These are phyloP conservation scores for Colletotrichum sp. DNA, from an alignment of 2,329 filamentous ascomycete genomes.

Conservation along the genomic window DNA sequence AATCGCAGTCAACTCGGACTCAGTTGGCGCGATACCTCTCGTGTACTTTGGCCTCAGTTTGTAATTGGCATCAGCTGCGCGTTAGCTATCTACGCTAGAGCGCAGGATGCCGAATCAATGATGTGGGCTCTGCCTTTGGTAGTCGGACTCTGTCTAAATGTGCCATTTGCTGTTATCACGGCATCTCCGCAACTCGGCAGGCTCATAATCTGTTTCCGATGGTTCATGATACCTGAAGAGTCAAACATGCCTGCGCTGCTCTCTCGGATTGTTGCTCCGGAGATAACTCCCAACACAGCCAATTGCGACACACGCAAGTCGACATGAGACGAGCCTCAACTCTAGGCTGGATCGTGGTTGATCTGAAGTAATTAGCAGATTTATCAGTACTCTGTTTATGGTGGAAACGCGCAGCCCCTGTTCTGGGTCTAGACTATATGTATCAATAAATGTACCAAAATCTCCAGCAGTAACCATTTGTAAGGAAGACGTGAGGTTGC, in stretches of 20 bases:
- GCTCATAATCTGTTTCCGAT: background rate
- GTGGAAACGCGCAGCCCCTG: rapidly evolving
- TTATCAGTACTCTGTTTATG: rapidly evolving
- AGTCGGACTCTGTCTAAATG: background rate
- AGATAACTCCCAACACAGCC: background rate
- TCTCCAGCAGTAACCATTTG: rapidly evolving
- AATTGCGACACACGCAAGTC: too few species aligned
- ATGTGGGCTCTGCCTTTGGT: background rate
- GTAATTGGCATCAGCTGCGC: background rate
- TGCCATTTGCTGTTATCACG: background rate
- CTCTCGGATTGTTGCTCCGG: background rate
- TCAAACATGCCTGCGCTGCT: background rate
- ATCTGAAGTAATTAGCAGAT: rapidly evolving
- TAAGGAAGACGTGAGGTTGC: too few species aligned
- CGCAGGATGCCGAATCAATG: background rate
- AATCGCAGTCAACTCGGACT: background rate
- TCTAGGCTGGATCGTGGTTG: rapidly evolving
- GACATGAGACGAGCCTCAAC: rapidly evolving
- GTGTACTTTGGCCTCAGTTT: background rate
- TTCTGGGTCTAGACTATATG: too few species aligned
- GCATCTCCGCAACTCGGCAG: background rate
- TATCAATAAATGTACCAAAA: background rate
- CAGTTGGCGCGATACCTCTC: background rate
- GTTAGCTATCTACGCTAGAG: background rate
- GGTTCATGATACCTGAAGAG: background rate